A percentile compares a stretch with the other conserved stretches of the same genome.
Conservation (phyloP, 163 green algal genomes). For the Smithsoniella earleae region DNA sequence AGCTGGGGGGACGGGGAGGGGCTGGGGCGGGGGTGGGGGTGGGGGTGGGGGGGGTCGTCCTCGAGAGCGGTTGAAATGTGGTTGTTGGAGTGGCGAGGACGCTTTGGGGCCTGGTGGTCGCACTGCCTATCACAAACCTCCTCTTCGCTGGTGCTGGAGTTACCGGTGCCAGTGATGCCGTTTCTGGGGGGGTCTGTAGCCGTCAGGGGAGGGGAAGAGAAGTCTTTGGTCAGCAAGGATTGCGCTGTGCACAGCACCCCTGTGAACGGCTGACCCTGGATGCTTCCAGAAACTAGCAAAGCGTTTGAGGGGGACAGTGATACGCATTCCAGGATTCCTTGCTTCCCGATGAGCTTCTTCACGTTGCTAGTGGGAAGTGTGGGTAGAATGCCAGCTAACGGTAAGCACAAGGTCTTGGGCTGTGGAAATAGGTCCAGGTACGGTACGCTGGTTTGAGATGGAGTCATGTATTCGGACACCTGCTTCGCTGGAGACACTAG, state of each 20-base stretch:
- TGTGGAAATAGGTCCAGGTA: too few relatives aligned
- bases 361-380: too few relatives aligned
- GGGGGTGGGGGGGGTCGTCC: too few relatives aligned
- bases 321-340: background rate
- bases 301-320: background rate
- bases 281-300: background rate
- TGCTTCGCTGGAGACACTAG: too few relatives aligned
- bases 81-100: too few relatives aligned
- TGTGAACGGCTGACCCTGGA: background rate
- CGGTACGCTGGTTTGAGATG: too few relatives aligned
- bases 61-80: too few relatives aligned
- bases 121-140: background rate
- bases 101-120: background rate
- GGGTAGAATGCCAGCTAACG: too few relatives aligned
- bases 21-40: background rate
- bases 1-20: conserved; percentile 1
- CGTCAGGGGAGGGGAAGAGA: background rate
- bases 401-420: too few relatives aligned
- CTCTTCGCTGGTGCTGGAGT: background rate
- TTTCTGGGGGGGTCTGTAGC: background rate
- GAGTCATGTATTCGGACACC: too few relatives aligned
- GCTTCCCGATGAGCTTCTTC: background rate
- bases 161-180: background rate
- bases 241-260: background rate
- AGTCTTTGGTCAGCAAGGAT: background rate